Conservation (phyloP, 208 protist species). For the Tritrichomonas foetus region DNA sequence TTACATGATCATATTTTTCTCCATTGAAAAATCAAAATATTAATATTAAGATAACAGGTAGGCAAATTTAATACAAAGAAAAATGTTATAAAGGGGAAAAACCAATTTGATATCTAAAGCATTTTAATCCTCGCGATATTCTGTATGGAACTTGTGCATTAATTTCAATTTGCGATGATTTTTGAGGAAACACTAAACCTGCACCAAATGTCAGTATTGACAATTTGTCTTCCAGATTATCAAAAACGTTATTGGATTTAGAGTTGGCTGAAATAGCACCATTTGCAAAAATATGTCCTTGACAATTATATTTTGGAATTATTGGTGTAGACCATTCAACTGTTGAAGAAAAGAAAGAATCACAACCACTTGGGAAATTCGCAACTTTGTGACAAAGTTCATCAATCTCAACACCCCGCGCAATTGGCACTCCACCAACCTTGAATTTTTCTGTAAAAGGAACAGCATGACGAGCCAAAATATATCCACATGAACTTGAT, state of each 20-base stretch:
- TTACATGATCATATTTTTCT: too few species aligned
- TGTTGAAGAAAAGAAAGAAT: background rate
- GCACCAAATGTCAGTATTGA: background rate
- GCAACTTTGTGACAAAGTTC: background rate
- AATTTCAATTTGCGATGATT: background rate
- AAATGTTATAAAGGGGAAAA: background rate
- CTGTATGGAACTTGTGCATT: background rate
- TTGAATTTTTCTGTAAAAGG: background rate
- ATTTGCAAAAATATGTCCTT: background rate
- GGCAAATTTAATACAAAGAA: too few species aligned
- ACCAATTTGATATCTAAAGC: background rate
- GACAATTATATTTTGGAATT: background rate
- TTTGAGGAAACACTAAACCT: background rate
- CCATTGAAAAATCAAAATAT: too few species aligned
- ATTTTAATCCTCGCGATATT: background rate
- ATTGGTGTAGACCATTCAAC: background rate
- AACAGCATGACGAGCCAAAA: background rate
- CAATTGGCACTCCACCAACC: background rate
- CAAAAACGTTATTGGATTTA: background rate
- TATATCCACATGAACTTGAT: background rate
- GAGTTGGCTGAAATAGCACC: background rate
- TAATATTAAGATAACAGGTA: too few species aligned
- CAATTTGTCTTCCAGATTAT: too few species aligned
- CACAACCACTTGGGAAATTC: background rate
- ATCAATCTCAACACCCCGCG: background rate